A percentile compares a stretch with the other conserved stretches of the same genome.
Conservation (phyloP, 192 early-diverging fungal species). For the Ramicandelaber brevisporus region DNA sequence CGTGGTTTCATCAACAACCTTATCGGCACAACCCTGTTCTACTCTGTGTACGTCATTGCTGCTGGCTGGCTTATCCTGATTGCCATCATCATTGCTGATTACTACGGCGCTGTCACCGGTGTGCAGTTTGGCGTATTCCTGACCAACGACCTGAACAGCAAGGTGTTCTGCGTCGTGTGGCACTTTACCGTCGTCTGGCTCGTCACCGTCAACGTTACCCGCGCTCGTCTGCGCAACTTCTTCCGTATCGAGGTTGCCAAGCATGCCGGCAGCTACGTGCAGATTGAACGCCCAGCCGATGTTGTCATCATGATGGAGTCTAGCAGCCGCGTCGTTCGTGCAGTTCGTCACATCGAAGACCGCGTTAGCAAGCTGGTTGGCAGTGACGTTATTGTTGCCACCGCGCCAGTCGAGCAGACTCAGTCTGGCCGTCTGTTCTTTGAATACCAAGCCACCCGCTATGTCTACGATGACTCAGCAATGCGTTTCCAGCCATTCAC, state of each 20-base stretch:
- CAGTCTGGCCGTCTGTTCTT: slow-evolving; percentile 23
- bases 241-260: slow-evolving; percentile 36
- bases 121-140: slow-evolving; percentile 26
- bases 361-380: slow-evolving; percentile 7
- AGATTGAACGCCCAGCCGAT: slow-evolving; percentile 24
- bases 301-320: slow-evolving; percentile 22
- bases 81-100: slow-evolving; percentile 40
- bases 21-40: slow-evolving; percentile 21
- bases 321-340: slow-evolving; percentile 12
- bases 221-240: slow-evolving; percentile 27
- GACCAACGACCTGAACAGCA: slow-evolving; percentile 25
- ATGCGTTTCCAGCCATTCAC: slow-evolving; percentile 24
- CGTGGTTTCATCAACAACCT: slow-evolving; percentile 31
- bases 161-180: slow-evolving; percentile 48
- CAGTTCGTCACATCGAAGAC: slow-evolving; percentile 8
- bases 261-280: slow-evolving; percentile 16
- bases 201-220: slow-evolving; percentile 16
- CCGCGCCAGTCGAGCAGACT: slow-evolving; percentile 14
- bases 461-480: slow-evolving; percentile 25
- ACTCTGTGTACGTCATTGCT: slow-evolving; percentile 21
- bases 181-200: slow-evolving; percentile 49
- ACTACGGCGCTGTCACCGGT: slow-evolving; percentile 36
- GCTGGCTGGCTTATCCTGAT: slow-evolving; percentile 38
- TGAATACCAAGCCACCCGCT: slow-evolving; percentile 55
- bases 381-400: slow-evolving; percentile 15